Base-by-base conservation (phyloP, 2,329 filamentous ascomycete genomes). In the Hypomyces perniciosus region DNA sequence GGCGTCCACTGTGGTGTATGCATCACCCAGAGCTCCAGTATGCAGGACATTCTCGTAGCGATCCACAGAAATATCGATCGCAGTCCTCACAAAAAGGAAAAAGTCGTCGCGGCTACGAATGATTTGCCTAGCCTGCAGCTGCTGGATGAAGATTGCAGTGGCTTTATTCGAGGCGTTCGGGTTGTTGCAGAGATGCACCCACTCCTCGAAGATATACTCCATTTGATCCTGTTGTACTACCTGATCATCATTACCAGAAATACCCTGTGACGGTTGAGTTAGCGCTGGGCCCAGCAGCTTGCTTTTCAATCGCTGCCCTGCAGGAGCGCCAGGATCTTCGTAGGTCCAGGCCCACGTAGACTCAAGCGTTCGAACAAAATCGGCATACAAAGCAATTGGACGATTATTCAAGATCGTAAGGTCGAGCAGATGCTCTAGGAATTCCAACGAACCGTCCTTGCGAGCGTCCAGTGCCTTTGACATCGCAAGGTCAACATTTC, bases 131-230 rank as follows among this genome's bases (percentile, higher is more conserved):
- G 84, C 78, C 60, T 92, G 86, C 62, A 97, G 74, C 67, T 97
- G 92, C 60, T 86, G 83, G 42, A 96, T 80, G 68, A 97, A 97
- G 2, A 88, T 81, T 5, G 79, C 73, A 48, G 84, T 76, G 0
- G 85, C 80, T 62, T 86, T 87, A 55, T 90, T 86, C 4, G 85
- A 84, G 4, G 85, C 82, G 58, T 85, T 83, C n/a, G 83, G 79
- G 60, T 90, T 88, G 67, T 86, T 86, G 71, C 79, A 86, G 6
- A 96, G 79, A 53, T 86, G 84, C 29, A 92, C 81, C 93, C 93
- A 99, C 71, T 99, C 93, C 40, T 92, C 90, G 62, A 99, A 96
- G 20, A 96, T 79, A 64, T 99, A 97, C 60, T 95, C 90, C 70
- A 95, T 83, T 66, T 96, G 90, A 55, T 95, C 89, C 55, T 84